Percentiles rank a stretch among this genome's conserved stretches.
These are phyloP conservation scores for Leishmania braziliensis DNA, from an alignment of 208 protist species.

Conservation along the genomic window DNA sequence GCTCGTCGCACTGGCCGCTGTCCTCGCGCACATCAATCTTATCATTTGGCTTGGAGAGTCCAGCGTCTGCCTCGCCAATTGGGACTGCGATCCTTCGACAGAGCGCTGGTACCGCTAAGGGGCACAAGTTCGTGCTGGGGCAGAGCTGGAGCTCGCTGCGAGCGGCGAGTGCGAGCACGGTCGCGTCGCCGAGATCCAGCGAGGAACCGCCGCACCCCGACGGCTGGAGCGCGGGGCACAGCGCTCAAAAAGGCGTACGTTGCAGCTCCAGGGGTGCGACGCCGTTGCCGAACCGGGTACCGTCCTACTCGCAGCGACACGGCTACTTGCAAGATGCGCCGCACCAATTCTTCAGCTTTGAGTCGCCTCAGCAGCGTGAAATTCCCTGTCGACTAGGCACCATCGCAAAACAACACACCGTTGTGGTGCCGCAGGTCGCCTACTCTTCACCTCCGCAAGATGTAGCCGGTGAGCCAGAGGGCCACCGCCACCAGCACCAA, in stretches of 20 bases:
- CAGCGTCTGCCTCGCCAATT: not conserved
- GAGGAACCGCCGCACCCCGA: not conserved
- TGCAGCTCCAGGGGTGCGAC: not conserved
- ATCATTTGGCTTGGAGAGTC: not conserved
- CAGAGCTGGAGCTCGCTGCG: not conserved
- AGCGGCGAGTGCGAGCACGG: not conserved
- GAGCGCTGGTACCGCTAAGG: not conserved
- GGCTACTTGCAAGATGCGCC: not conserved
- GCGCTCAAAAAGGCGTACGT: not conserved
- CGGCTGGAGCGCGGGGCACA: not conserved
- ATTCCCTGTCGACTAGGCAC: not conserved
- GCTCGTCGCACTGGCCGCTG: not conserved
- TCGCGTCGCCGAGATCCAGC: not conserved
- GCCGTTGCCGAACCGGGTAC: not conserved
- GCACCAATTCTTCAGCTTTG: not conserved
- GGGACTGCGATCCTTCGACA: not conserved
- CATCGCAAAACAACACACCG: not conserved
- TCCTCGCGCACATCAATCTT: conserved; percentile 5
- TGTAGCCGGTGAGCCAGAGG: not conserved
- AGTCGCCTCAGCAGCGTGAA: not conserved
- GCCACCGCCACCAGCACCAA: not conserved
- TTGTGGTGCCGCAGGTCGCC: not conserved
- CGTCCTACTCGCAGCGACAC: not conserved
- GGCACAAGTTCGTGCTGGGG: not conserved
- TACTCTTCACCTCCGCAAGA: not conserved